A percentile compares a stretch with the other conserved stretches of the same genome.
These are phyloP conservation scores for Areca catechu DNA, from an alignment of 176 grass and related monocot species.

Conservation along the genomic window DNA sequence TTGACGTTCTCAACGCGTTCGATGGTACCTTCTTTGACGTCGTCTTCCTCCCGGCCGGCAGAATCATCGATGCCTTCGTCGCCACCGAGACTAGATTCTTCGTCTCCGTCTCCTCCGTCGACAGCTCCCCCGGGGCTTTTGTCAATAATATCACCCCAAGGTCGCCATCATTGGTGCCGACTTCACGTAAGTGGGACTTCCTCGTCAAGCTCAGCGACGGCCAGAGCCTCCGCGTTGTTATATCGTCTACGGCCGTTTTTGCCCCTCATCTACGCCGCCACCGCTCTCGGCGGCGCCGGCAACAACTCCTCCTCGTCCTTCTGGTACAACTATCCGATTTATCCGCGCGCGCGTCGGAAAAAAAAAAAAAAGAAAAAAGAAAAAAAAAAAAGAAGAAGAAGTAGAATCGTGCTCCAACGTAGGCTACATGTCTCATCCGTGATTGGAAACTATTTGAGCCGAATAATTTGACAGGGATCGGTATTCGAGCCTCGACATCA, in stretches of 20 bases:
- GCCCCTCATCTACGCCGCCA: conserved; percentile 48
- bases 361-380: too few relatives aligned
- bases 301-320: conserved; percentile 66
- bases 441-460: too few relatives aligned
- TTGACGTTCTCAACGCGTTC: conserved; percentile 80
- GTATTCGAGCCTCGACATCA: too few relatives aligned
- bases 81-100: conserved; percentile 69
- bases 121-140: conserved; percentile 68
- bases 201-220: conserved; percentile 67
- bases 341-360: too few relatives aligned
- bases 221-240: conserved; percentile 51
- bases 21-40: conserved; percentile 70
- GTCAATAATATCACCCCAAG: conserved; percentile 86
- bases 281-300: conserved; percentile 15
- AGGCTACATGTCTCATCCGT: too few relatives aligned
- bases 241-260: conserved; percentile 66
- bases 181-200: conserved; percentile 75
- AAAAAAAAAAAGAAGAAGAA: too few relatives aligned
- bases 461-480: too few relatives aligned
- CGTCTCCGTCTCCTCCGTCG: conserved; percentile 65
- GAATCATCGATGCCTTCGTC: conserved; percentile 62
- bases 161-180: conserved; percentile 65
- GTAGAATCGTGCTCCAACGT: too few relatives aligned
- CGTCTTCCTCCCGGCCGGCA: conserved; percentile 68
- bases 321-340: conserved; percentile 11